Conservation (phyloP, 139 green algal genomes). For the Astrephomene gubernaculifera region DNA sequence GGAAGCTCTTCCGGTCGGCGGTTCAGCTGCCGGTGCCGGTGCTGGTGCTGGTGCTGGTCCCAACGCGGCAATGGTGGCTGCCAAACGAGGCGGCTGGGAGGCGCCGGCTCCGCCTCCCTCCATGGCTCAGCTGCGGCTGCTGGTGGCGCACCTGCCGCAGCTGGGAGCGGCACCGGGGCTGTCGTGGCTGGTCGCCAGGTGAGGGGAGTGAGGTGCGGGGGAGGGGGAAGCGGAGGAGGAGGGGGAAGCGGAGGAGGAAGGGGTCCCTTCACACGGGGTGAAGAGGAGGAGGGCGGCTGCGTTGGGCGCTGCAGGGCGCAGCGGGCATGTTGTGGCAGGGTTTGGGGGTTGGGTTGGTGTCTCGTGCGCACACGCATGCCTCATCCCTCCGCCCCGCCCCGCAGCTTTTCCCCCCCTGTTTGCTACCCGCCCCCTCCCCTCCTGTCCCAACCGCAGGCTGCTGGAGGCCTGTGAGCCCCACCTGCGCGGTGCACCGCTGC, state of each 20-base stretch:
- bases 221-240: not conserved
- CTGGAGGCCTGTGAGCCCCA: slow-evolving; percentile 7
- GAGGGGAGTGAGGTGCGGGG: not conserved
- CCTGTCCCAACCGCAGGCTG: not conserved
- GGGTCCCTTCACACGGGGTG: no score
- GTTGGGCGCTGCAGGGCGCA: no score
- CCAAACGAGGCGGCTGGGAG: no score
- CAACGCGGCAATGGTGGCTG: not conserved
- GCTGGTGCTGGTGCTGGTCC: no score
- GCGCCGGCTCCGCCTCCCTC: not conserved
- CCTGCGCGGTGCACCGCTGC: not conserved
- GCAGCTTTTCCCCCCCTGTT: not conserved
- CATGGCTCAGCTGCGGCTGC: slow-evolving; percentile 17
- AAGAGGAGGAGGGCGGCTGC: no score
- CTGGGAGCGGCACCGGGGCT: slow-evolving; percentile 17
- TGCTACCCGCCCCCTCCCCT: not conserved
- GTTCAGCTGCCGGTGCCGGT: no score
- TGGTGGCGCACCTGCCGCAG: slow-evolving; percentile 16
- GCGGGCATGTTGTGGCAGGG: no score
- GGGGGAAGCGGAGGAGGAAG: no score
- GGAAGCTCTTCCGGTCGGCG: not conserved
- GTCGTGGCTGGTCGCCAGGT: slow-evolving; percentile 33
- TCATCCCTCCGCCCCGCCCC: no score
- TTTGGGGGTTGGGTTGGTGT: no score
- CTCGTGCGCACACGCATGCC: no score